Evolutionary conservation across 345 rosid genomes (phyloP), one percentile per base, ranked within the genome.

Genomic region (Toxicodendron radicans): DNA sequence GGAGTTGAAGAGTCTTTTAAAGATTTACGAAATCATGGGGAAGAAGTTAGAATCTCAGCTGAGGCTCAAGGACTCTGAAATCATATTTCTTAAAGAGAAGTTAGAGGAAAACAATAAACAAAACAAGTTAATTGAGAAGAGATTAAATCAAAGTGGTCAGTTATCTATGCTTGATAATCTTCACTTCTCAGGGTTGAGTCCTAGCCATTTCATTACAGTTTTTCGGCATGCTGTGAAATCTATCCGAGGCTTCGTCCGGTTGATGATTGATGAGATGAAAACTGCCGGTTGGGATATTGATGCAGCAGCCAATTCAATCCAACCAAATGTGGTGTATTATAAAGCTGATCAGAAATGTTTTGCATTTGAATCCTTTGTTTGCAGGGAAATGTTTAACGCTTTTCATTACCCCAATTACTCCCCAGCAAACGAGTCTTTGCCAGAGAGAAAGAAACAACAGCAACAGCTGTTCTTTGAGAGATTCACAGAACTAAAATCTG

Each of bases 1-100:
- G 75, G 99, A 96, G 76, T 90, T 80, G 73, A 89, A 86, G 79
- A 84, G 90, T 76, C 79, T 88, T 3, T 58, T 76, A 10, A 90
- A 85, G 78, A 96, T 87, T 0, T 92, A 88, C 18, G 85, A 88
- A 69, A 80, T 88, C 46, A 84, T 76, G 87, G 88, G 88, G 74
- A 92, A 81, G 86, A 93, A 91, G 76, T 65, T 90, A 72, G 98
- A 93, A 71, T 81, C 90, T 75, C 93, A 95, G 81, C 23, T 83
- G 38, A 84, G 78, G 84, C 90, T 89, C 67, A 95, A 90, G 81
- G 94, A 91, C 20, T 91, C 96, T 1, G 98, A 95, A 74, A 79
- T 89, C 64, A 78, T 84, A 24, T 85, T 87, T 66, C 88, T 93
- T n/a, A 75, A 66, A 77, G 93, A 90, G 75, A 91, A 87, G 79